Percentiles rank a stretch among this genome's conserved stretches.
Evolutionary conservation across 108 stramenopile genomes (phyloP).

Genomic region (Skeletonema potamos): DNA sequence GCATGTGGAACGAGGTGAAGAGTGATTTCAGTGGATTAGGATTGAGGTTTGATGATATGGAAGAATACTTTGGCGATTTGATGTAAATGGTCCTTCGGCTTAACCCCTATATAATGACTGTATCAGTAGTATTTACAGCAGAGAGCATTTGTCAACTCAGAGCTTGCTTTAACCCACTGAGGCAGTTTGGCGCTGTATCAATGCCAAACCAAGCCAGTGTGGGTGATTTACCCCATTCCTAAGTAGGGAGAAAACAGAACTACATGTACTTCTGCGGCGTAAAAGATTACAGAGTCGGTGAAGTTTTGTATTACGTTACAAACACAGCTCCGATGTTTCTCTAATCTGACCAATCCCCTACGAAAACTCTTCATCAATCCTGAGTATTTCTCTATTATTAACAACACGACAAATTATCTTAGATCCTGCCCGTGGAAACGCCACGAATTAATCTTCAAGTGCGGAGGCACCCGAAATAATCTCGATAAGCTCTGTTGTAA

Average conservation of each 20-base stretch:
- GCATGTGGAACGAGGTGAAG: constrained; percentile 89
- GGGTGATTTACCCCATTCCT: no score
- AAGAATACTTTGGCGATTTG: constrained; percentile 80
- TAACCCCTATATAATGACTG: neutral
- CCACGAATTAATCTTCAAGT: constrained; percentile 80
- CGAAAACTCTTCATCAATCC: neutral
- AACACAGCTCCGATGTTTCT: neutral
- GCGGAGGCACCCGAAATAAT: constrained; percentile 99
- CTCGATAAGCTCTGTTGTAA: constrained; percentile 99
- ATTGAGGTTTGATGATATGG: constrained; percentile 85
- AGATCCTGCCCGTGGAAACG: neutral
- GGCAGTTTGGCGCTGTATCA: no score
- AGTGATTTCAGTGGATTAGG: constrained; percentile 89
- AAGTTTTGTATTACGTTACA: constrained; percentile 1
- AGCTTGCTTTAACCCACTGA: neutral
- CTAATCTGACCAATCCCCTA: neutral
- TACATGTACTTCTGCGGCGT: neutral
- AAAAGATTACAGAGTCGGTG: neutral
- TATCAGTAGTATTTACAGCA: neutral
- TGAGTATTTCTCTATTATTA: constrained; percentile 1
- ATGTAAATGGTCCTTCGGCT: constrained; percentile 18
- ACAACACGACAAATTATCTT: neutral
- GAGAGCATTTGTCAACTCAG: neutral
- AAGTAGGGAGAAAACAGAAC: neutral
- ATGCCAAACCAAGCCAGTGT: no score